A percentile compares a stretch with the other conserved stretches of the same genome.
phyloP scores from a whole-genome alignment of 2,329 filamentous ascomycete species.

The Diaporthe helianthi region DNA sequence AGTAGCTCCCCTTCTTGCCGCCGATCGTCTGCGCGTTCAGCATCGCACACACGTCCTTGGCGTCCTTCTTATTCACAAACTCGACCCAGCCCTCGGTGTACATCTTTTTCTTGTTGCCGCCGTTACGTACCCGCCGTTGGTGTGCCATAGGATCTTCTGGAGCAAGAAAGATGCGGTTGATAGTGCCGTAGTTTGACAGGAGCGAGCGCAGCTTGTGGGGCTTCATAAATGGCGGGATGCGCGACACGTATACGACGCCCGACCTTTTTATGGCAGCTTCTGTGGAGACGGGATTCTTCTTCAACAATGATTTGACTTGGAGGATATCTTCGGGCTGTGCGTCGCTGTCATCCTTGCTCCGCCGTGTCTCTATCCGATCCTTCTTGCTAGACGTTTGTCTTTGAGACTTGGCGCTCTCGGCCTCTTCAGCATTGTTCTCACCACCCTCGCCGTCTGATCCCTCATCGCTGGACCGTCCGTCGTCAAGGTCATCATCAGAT shows the following conservation, averaged over 20 bases:
- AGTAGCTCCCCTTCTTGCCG: slow-evolving; percentile 83
- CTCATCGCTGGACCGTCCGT: slow-evolving; percentile 49
- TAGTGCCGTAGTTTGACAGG: slow-evolving; percentile 75
- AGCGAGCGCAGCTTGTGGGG: slow-evolving; percentile 78
- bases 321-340: slow-evolving; percentile 9
- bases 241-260: slow-evolving; percentile 83
- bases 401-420: slow-evolving; percentile 24
- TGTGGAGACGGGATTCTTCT: slow-evolving; percentile 72
- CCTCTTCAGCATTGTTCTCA: slow-evolving; percentile 29
- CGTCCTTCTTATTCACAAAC: slow-evolving; percentile 77
- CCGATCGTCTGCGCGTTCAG: slow-evolving; percentile 81
- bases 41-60: slow-evolving; percentile 76
- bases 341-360: slow-evolving; percentile 43
- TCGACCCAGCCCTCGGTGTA: slow-evolving; percentile 90
- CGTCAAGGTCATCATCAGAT: slow-evolving; percentile 49
- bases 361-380: slow-evolving; percentile 20
- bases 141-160: slow-evolving; percentile 76
- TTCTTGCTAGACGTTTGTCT: slow-evolving; percentile 30
- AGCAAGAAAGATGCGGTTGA: slow-evolving; percentile 80
- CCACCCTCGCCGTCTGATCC: slow-evolving; percentile 40
- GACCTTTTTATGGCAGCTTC: slow-evolving; percentile 73
- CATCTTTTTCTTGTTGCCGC: slow-evolving; percentile 84
- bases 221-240: slow-evolving; percentile 89
- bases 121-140: slow-evolving; percentile 69
- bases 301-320: slow-evolving; percentile 57